Conservation (phyloP, 1,139 yeast species). For the Zygotorulaspora mrakii region DNA sequence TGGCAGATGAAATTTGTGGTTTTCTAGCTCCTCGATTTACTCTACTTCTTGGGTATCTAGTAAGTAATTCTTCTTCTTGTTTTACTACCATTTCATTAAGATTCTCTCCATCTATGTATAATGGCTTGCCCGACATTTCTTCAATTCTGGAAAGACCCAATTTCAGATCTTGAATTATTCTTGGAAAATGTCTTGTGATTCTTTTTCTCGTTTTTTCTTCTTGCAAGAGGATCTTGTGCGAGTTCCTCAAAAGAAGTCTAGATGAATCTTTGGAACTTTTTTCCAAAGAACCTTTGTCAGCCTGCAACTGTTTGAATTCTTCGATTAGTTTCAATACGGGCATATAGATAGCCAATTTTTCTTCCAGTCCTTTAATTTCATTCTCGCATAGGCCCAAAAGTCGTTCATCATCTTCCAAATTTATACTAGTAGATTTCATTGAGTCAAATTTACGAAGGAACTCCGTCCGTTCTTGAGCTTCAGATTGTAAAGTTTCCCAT, state of each 20-base stretch:
- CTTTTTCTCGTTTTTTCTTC: constrained; percentile 76
- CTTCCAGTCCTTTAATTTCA: constrained; percentile 52
- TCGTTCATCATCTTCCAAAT: constrained; percentile 47
- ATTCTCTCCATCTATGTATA: constrained; percentile 47
- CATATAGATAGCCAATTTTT: constrained; percentile 48
- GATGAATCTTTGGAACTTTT: constrained; percentile 78
- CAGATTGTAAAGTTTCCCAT: constrained; percentile 62
- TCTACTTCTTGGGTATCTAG: constrained; percentile 35
- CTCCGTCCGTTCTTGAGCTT: constrained; percentile 44
- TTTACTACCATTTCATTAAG: constrained; percentile 43
- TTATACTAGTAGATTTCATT: constrained; percentile 35
- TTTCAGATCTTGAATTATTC: constrained; percentile 51
- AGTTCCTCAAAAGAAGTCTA: constrained; percentile 68
- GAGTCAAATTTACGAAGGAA: constrained; percentile 37
- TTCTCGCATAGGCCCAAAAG: constrained; percentile 57
- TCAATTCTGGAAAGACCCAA: constrained; percentile 49
- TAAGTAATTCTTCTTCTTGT: constrained; percentile 43
- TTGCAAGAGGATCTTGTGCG: constrained; percentile 70
- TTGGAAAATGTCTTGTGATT: constrained; percentile 64
- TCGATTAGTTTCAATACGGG: constrained; percentile 55
- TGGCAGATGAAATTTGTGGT: not conserved
- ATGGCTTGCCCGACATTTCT: constrained; percentile 38
- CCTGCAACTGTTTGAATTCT: constrained; percentile 51
- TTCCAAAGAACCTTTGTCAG: constrained; percentile 60
- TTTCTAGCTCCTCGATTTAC: constrained; percentile 19